Evolutionary conservation across 352 stramenopile species (phyloP), one percentile per base, ranked within the genome.

Genomic region (Phytopythium boreale): DNA sequence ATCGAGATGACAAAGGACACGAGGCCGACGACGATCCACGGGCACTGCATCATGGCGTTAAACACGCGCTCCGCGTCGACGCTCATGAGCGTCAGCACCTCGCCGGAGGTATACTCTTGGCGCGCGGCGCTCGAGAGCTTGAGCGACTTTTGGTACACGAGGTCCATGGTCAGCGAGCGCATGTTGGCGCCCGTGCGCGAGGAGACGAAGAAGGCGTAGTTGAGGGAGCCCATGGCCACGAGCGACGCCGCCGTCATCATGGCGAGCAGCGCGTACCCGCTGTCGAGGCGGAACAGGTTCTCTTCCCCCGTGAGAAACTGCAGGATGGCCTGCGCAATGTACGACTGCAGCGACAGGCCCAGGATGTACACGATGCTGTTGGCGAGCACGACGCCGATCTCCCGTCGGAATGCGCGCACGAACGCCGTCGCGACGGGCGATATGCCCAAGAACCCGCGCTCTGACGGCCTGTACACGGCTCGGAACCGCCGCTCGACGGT

Each of bases 61-160:
- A 80, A 82, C 34, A 82, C 44, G 8, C 74, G 70, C 56, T 81
- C 74, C 19, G 70, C 65, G 57, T 81, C 71, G 17, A 81, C 74
- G 52, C 64, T 76, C 62, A 76, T 74, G 20, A 81, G 59, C 22
- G 74, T 81, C 0, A 70, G 67, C 49, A 81, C 75, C 50, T 81
- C 71, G 10, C 74, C 74, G 0, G 74, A 70, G 0, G 74, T 79
- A 57, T 76, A 74, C 9, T 57, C 20, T 39, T 74, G 70, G 2
- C 70, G 70, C n/a, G 57, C 76, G 63, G 26, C 84, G 51, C 39
- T 87, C 9, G 46, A 96, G 36, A 62, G 82, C 61, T 46, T 83
- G 79, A 97, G 24, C 73, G 87, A 62, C 52, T 83, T 82, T n/a
- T 68, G 61, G 37, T 77, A 83, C 12, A 83, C 75, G 10, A 64